Evolutionary conservation across 345 rosid species (phyloP).

Genomic region (Camelina neglecta): DNA sequence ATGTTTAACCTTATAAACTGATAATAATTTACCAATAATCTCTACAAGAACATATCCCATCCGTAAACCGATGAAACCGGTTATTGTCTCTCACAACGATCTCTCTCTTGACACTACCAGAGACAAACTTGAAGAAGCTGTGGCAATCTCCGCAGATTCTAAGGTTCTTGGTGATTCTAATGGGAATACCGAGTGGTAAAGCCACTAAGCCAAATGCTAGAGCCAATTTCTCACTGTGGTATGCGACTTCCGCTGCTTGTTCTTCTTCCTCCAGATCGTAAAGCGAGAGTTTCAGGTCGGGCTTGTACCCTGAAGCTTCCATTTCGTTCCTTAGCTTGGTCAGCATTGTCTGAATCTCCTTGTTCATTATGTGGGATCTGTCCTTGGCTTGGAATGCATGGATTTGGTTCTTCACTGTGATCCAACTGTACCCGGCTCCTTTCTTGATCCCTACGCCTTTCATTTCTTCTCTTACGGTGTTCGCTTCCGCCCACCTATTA

Average conservation of each 20-base stretch:
- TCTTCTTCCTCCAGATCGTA: constrained; percentile 91
- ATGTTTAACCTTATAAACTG: background rate
- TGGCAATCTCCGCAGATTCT: constrained; percentile 91
- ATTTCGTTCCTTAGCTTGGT: constrained; percentile 56
- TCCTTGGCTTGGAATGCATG: constrained; percentile 89
- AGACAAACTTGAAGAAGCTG: constrained; percentile 71
- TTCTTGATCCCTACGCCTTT: constrained; percentile 73
- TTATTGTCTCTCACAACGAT: constrained; percentile 79
- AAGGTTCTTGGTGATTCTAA: constrained; percentile 83
- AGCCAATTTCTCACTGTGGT: constrained; percentile 89
- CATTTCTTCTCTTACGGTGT: constrained; percentile 70
- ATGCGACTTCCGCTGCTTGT: constrained; percentile 65
- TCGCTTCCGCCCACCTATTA: constrained; percentile 86
- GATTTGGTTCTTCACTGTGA: constrained; percentile 64
- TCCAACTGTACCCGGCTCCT: constrained; percentile 86
- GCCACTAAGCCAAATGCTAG: constrained; percentile 77
- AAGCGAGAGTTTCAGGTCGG: constrained; percentile 66
- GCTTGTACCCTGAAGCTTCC: constrained; percentile 68
- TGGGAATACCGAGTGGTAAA: constrained; percentile 62
- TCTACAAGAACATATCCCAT: constrained; percentile 63
- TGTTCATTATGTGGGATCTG: constrained; percentile 62
- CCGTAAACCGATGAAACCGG: constrained; percentile 71
- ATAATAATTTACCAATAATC: constrained; percentile 63
- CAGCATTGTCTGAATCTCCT: constrained; percentile 66
- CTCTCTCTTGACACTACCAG: constrained; percentile 62